Evolutionary conservation across 2,329 filamentous ascomycete species (phyloP), one percentile per base, ranked within the genome.

Genomic region (Phoma herbarum): DNA sequence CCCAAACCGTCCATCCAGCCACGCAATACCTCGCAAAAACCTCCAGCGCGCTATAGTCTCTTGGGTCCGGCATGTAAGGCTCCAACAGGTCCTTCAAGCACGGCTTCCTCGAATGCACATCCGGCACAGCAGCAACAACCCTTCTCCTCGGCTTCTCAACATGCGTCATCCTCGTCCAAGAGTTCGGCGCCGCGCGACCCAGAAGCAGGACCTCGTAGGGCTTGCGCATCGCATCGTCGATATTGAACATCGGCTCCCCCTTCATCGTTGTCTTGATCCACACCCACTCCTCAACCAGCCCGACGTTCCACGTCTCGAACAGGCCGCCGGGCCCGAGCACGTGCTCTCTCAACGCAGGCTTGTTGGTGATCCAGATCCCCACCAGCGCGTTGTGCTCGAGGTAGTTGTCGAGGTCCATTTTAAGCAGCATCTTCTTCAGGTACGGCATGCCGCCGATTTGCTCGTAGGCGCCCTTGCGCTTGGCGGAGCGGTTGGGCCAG

Each of bases 351-450:
- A 86, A 71, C 18, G 81, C 80, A 2, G 83, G 77, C 62, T 88
- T 91, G 76, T 94, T 94, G 48, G 91, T 94, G 55, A 93, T 83
- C 91, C 91, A 94, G 20, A 94, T 77, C 18, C 85, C 90, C 0
- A 93, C 84, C 1, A 91, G 75, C 3, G 68, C 72, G 39, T 74
- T 70, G 57, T 71, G 71, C 52, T 71, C 71, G 10, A 77, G 64
- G 62, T 72, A 72, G 33, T 53, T 70, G 14, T 84, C 77, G 2
- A 92, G 71, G 55, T 80, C 76, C 77, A 81, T 79, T 16, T 62
- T 67, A 2, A 74, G 57, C 0, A 83, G 65, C 61, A 82, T 71
- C 22, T 69, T 67, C 50, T 70, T 70, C 53, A 87, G 81, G 48
- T 85, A 82, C 12, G 78, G 69, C 44, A 84, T 71, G 73, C 64